These are phyloP conservation scores for Neoboletus magnificus DNA, from an alignment of 768 basidiomycete genomes.

Conservation along the genomic window DNA sequence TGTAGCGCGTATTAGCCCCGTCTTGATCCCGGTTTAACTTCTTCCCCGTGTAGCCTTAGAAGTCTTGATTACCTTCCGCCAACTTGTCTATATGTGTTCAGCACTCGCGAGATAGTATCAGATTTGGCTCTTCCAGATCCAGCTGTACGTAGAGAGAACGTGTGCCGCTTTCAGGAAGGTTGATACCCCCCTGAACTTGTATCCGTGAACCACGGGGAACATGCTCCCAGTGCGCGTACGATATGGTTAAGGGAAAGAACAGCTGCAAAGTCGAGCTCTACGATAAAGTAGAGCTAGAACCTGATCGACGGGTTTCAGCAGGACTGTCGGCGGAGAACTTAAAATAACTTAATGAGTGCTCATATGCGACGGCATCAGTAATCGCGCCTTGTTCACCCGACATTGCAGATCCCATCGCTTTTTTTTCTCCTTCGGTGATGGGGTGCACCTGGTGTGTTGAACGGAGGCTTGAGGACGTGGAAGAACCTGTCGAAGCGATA, in stretches of 20 bases:
- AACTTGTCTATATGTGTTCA: neutral
- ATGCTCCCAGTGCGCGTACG: neutral
- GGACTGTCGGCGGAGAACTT: neutral
- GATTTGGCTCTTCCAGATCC: neutral
- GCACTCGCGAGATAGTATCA: neutral
- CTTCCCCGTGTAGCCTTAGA: constrained; percentile 9
- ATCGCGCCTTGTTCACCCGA: constrained; percentile 61
- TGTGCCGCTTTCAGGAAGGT: neutral
- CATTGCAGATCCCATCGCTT: constrained; percentile 57
- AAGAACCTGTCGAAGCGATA: constrained; percentile 18
- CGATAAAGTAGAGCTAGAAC: neutral
- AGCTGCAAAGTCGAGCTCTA: neutral
- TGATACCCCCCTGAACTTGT: neutral
- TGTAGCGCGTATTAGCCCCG: too few relatives aligned
- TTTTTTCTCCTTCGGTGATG: constrained; percentile 52
- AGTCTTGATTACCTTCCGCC: neutral
- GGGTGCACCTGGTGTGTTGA: constrained; percentile 11
- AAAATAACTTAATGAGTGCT: constrained; percentile 39
- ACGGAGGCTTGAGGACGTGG: constrained; percentile 14
- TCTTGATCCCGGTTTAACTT: neutral
- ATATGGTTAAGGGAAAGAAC: neutral
- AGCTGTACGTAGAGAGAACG: neutral
- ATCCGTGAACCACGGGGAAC: neutral
- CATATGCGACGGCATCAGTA: constrained; percentile 56
- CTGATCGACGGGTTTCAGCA: neutral